Percentiles rank a stretch among this genome's conserved stretches.
These are phyloP conservation scores for Phytophthora constricta DNA, from an alignment of 352 stramenopile genomes.

Conservation along the genomic window DNA sequence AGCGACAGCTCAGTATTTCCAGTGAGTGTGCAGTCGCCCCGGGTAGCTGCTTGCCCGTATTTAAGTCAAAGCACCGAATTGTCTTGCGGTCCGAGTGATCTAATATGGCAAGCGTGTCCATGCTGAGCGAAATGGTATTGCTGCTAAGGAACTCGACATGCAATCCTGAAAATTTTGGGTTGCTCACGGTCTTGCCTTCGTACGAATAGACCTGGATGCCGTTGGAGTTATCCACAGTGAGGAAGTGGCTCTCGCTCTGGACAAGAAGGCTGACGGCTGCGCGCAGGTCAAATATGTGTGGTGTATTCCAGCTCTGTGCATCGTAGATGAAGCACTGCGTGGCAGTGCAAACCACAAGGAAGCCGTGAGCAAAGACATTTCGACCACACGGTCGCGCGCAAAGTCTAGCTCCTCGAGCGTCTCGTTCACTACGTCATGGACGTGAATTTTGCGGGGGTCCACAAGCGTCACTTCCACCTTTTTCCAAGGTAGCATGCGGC, in stretches of 20 bases:
- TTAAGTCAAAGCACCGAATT: conserved; percentile 90
- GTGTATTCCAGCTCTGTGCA: conserved; percentile 92
- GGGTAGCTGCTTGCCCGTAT: conserved; percentile 80
- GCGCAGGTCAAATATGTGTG: conserved; percentile 93
- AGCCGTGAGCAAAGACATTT: conserved; percentile 93
- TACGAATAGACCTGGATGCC: conserved; percentile 93
- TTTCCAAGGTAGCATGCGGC: conserved; percentile 87
- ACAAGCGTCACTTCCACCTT: conserved; percentile 89
- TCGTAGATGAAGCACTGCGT: conserved; percentile 95
- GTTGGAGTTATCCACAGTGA: conserved; percentile 90
- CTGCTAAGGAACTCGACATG: conserved; percentile 89
- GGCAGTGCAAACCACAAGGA: conserved; percentile 92
- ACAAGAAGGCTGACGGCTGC: conserved; percentile 88
- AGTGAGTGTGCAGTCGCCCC: conserved; percentile 70
- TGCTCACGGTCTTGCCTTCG: conserved; percentile 90
- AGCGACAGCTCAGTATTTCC: conserved; percentile 86
- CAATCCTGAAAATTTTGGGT: conserved; percentile 86
- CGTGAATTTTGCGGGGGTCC: conserved; percentile 87
- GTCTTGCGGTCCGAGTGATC: conserved; percentile 91
- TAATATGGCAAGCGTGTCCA: conserved; percentile 89
- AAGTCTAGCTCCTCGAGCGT: conserved; percentile 94
- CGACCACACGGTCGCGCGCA: conserved; percentile 90
- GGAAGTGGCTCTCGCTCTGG: conserved; percentile 89
- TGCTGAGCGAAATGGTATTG: conserved; percentile 85
- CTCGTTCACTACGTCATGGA: conserved; percentile 91